Percentiles rank a stretch among this genome's conserved stretches.
Evolutionary conservation across 169 alveolate genomes (phyloP).

Genomic region (Eimeria sp.): DNA sequence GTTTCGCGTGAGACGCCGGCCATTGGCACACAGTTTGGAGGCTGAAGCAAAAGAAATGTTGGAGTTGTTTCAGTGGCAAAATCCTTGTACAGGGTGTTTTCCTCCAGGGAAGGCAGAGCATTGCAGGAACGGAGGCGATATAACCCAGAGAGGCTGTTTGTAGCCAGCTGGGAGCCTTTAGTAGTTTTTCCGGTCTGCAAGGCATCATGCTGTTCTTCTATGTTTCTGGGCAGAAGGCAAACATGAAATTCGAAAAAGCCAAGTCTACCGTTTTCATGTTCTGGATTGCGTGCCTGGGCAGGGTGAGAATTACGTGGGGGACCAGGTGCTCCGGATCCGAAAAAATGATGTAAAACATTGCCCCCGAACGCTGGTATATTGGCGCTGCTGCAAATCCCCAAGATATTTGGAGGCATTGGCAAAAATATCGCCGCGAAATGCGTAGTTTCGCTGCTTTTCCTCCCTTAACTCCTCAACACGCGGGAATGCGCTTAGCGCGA

Average conservation of each 20-base stretch:
- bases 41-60: slow-evolving; percentile 30
- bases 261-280: neutral
- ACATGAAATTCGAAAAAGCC: slow-evolving; percentile 58
- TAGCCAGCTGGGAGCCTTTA: neutral
- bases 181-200: neutral
- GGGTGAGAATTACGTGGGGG: neutral
- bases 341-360: neutral
- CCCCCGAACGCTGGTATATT: neutral
- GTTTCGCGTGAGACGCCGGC: neutral
- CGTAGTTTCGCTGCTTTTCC: too few species aligned
- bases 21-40: neutral
- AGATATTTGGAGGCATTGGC: neutral
- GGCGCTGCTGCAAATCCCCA: neutral
- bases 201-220: too few species aligned
- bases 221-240: slow-evolving; percentile 3
- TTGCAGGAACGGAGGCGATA: slow-evolving; percentile 13
- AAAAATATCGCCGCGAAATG: neutral
- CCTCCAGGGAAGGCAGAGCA: neutral
- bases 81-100: neutral
- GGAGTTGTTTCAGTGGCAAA: neutral
- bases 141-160: neutral
- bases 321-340: neutral
- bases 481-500: neutral
- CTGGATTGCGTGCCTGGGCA: neutral
- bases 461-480: neutral